Evolutionary conservation across 2,329 filamentous ascomycete genomes (phyloP), one percentile per base, ranked within the genome.

Genomic region (Microsporum audouinii): DNA sequence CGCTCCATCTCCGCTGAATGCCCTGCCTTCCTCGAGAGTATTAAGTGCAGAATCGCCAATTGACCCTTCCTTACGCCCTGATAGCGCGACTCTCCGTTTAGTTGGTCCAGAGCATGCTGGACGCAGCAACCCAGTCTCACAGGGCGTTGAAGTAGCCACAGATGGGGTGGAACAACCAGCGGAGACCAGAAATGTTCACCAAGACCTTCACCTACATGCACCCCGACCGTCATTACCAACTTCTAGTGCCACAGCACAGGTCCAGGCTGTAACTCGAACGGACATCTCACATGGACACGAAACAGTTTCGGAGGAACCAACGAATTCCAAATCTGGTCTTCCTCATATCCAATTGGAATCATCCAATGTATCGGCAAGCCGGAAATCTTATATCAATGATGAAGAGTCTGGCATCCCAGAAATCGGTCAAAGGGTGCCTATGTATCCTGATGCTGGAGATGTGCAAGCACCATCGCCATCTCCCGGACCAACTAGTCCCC

Each of bases 381-480:
- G 82, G 5, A 75, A 74, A 51, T 85, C 84, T 10, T 71, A 81
- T 33, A 78, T 86, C 65, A 70, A 76, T 45, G 87, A 87, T 17
- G 88, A 92, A 53, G 88, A 94, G 65, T 86, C 91, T 60, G 92
- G 91, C 27, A 96, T 96, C 68, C 91, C 91, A 1, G 89, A 95
- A 71, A 94, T 96, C 66, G 92, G 92, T 56, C 84, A 89, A 69
- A 88, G 91, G 70, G 92, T 99, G 43, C 94, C 94, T 57, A 94
- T 99, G 89, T 88, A 94, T 71, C 88, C 87, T 59, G 84, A 94
- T 71, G 89, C 94, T 49, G 94, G 94, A 64, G 92, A 97, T 71
- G 94, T 97, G 7, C 94, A 99, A 76, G 94, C 94, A 12, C 94
- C 94, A 1, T 94, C 91, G 1, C 91, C 91, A 1, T 83, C 85